A percentile compares a stretch with the other conserved stretches of the same genome.
These are phyloP conservation scores for Globisporangium nagaii DNA, from an alignment of 352 stramenopile genomes.

Conservation along the genomic window DNA sequence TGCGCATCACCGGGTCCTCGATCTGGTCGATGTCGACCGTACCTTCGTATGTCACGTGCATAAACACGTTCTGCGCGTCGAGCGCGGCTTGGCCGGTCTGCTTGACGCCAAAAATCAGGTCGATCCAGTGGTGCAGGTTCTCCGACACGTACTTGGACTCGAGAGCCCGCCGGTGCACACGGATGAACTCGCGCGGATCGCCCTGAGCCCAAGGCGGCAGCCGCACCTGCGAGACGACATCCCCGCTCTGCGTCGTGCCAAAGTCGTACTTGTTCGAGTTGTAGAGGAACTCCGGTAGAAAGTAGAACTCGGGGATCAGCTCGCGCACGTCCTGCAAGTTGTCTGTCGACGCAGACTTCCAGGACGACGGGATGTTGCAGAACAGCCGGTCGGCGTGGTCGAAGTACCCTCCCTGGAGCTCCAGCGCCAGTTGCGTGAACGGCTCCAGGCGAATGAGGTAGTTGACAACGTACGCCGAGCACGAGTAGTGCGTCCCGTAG, in stretches of 20 bases:
- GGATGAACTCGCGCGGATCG: slow-evolving; percentile 92
- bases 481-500: slow-evolving; percentile 97
- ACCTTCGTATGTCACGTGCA: slow-evolving; percentile 84
- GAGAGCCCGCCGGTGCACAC: slow-evolving; percentile 92
- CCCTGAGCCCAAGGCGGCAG: slow-evolving; percentile 93
- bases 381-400: slow-evolving; percentile 96
- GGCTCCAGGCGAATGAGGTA: slow-evolving; percentile 94
- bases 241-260: slow-evolving; percentile 72
- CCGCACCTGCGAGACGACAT: slow-evolving; percentile 89
- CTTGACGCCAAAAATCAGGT: slow-evolving; percentile 96
- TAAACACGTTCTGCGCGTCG: slow-evolving; percentile 91
- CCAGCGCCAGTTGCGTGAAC: slow-evolving; percentile 62
- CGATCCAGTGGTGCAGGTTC: slow-evolving; percentile 97
- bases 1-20: slow-evolving; percentile 85
- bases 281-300: slow-evolving; percentile 73
- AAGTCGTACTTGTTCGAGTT: slow-evolving; percentile 71
- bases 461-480: slow-evolving; percentile 94
- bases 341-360: slow-evolving; percentile 91
- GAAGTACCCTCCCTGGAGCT: slow-evolving; percentile 77
- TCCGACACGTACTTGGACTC: slow-evolving; percentile 95
- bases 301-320: slow-evolving; percentile 79
- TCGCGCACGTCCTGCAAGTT: slow-evolving; percentile 86
- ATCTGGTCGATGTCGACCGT: slow-evolving; percentile 78
- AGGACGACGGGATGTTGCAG: slow-evolving; percentile 92
- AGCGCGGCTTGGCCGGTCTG: slow-evolving; percentile 91